phyloP scores from a whole-genome alignment of 106 monocot genomes.

The Dioscorea zingiberensis region DNA sequence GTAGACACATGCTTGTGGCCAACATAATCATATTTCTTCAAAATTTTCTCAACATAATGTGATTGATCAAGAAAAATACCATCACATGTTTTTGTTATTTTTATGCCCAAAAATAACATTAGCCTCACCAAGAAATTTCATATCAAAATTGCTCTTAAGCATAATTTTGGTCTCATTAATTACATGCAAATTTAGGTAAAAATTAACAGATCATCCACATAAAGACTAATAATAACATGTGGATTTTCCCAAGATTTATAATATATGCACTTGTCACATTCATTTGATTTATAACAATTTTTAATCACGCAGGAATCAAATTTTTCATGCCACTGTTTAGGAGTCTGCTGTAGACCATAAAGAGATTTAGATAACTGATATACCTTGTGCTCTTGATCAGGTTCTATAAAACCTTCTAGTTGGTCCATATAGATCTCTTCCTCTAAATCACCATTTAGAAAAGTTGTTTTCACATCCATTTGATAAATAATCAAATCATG shows the following conservation, averaged over 20 bases:
- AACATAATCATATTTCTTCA: background rate
- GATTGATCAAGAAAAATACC: background rate
- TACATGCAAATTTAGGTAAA: background rate
- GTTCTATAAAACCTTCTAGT: background rate
- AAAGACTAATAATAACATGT: background rate
- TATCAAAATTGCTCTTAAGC: background rate
- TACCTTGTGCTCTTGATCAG: background rate
- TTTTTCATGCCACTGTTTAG: constrained; percentile 5
- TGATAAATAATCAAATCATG: background rate
- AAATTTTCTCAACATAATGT: constrained; percentile 2
- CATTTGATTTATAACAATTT: background rate
- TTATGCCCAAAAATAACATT: background rate
- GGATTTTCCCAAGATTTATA: background rate
- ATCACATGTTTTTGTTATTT: background rate
- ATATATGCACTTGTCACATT: constrained; percentile 1
- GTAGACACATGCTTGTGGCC: background rate
- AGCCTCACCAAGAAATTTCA: background rate
- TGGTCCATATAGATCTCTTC: no score
- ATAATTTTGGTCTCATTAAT: background rate
- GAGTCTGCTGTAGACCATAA: background rate
- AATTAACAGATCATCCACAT: background rate
- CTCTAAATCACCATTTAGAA: no score
- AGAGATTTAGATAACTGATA: background rate
- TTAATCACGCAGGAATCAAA: background rate
- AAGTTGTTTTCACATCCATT: constrained; percentile 3